Base-by-base conservation (phyloP, 2,329 filamentous ascomycete species). In the Cadophora gregata region DNA sequence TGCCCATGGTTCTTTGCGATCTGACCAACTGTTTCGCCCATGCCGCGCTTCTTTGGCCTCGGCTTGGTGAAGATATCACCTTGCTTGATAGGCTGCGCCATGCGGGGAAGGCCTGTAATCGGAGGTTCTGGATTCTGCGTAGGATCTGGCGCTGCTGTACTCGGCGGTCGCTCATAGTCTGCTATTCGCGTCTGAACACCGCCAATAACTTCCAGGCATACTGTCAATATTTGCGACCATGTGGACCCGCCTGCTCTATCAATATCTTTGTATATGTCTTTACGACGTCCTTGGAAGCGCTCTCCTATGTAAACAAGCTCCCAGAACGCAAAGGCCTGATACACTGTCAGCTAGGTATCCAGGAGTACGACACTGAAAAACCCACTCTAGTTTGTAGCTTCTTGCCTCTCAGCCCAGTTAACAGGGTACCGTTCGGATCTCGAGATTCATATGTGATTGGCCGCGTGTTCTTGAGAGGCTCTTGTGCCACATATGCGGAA, bases 341-440 rank as follows among this genome's bases (percentile, higher is more conserved):
- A n/a, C 48, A 24, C 4, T 24, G 55, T 75, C 67, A 76, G 73
- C 38, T 24, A 19, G 21, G 25, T 27, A 3, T 45, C 3, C 8
- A 48, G 10, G 31, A 31, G 21, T 6, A 10, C 1, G 19, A n/a
- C 8, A 21, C 7, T 3, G 19, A 16, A 14, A 9, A 19, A 77
- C 83, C 73, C 80, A 91, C 90, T 79, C 87, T 89, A 67, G 92
- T 88, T 10, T 92, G 83, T 9, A 92, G 84, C 78, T 95, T 96
- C 80, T 93, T 96, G 70, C 90, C 90, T 77, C 90, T 94, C 55
- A 98, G 79, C 0, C 95, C 95, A 65, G 89, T 93, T 59, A 98
- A 78, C 31, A 98, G 83, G 76, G 92, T 97, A 42, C 93, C 93
- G 75, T 97, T 98, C 0, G 95, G 93, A 78, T 97, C 94, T 75